Conservation (phyloP, 371 early-diverging fungal species). For the Paraphysoderma sedebokerense region DNA sequence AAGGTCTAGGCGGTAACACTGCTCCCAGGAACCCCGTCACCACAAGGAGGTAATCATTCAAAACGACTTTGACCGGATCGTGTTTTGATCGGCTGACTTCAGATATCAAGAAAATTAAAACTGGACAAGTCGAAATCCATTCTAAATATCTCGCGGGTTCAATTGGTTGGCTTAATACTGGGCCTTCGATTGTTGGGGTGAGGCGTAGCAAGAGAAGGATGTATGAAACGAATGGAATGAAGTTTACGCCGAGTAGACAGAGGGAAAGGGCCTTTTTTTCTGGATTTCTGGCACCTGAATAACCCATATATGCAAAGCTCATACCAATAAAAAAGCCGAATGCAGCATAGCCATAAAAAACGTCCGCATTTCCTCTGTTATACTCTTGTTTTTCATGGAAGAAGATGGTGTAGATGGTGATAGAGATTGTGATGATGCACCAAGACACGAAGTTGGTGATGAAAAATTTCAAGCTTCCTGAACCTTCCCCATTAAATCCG, state of each 20-base stretch:
- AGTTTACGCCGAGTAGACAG: conserved; percentile 1
- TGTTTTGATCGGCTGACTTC: conserved; percentile 9
- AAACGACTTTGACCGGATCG: conserved; percentile 4
- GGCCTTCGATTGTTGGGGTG: conserved; percentile 8
- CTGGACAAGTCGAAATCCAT: conserved; percentile 16
- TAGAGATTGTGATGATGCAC: not conserved
- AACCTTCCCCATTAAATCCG: too few species aligned
- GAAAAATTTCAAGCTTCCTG: not conserved
- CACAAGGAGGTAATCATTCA: conserved; percentile 9
- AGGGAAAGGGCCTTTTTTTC: not conserved
- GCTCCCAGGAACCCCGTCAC: conserved; percentile 10
- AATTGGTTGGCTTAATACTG: conserved; percentile 8
- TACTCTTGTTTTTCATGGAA: not conserved
- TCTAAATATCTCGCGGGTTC: conserved; percentile 15
- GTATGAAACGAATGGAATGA: conserved; percentile 6
- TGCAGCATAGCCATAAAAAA: not conserved
- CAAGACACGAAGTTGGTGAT: not conserved
- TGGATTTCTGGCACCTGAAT: not conserved
- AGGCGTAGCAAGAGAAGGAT: conserved; percentile 4
- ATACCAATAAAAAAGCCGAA: not conserved
- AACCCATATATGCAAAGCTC: not conserved
- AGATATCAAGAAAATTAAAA: conserved; percentile 12
- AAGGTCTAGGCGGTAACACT: conserved; percentile 9
- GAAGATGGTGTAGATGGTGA: not conserved
- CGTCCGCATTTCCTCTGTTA: conserved; percentile 1